Conservation (phyloP, 78 protist species). For the Polysphondylium violaceum region DNA sequence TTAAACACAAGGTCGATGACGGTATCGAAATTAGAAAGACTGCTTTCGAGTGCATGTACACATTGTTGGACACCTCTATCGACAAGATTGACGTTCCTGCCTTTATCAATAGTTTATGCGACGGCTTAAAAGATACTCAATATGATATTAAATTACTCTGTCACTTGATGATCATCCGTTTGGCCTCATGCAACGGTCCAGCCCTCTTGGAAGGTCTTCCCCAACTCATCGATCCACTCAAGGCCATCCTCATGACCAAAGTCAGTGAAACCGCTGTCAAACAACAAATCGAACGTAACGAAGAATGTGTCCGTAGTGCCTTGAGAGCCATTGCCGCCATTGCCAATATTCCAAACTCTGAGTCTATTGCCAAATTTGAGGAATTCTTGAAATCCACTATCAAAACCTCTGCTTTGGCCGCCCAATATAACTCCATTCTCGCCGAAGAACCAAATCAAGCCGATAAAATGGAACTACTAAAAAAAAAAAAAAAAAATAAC, state of each 20-base stretch:
- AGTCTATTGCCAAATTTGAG: conserved; percentile 76
- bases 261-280: conserved; percentile 83
- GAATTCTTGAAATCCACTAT: conserved; percentile 77
- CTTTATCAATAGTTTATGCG: conserved; percentile 76
- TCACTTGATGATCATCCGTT: conserved; percentile 84
- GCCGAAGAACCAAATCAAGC: too few species aligned
- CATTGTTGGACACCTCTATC: conserved; percentile 85
- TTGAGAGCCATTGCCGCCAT: conserved; percentile 84
- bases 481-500: too few species aligned
- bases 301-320: conserved; percentile 87
- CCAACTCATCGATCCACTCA: conserved; percentile 79
- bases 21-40: conserved; percentile 93
- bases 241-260: conserved; percentile 59
- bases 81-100: conserved; percentile 58
- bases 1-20: conserved; percentile 96
- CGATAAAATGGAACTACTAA: too few species aligned
- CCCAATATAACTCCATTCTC: conserved; percentile 29
- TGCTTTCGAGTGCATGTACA: conserved; percentile 95
- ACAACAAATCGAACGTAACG: conserved; percentile 92
- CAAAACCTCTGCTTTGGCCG: conserved; percentile 5
- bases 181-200: conserved; percentile 55
- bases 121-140: conserved; percentile 89
- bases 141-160: conserved; percentile 90
- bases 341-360: conserved; percentile 79
- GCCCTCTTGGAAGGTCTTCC: conserved; percentile 80